Base-by-base conservation (phyloP, 208 protist genomes). In the Porcisia hertigi region DNA sequence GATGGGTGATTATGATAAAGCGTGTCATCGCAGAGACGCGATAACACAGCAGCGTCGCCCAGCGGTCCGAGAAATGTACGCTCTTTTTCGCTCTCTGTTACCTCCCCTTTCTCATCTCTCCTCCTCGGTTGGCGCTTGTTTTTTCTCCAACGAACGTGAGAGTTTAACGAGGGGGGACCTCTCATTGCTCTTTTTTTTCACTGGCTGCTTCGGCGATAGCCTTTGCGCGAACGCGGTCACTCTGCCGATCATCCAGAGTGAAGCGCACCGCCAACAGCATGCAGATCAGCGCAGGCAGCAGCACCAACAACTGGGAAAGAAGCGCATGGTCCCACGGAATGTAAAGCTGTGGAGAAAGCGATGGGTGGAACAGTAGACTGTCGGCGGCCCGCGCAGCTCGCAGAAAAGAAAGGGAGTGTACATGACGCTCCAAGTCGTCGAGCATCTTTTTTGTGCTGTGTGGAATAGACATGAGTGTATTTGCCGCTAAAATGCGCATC, bases 361-460 rank as follows among this genome's bases (percentile, higher is more conserved):
- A 81, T n/a, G 86, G 88, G 72, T 96, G 86, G 66, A 88, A 92
- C 82, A 91, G 92, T 16, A 96, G 76, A 54, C 91, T 85, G 71
- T 94, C 88, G 6, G 89, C 89, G 2, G 89, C 89, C 2, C 82
- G 79, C 18, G 92, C 88, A 34, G 87, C 81, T 8, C 81, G 80
- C 59, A 89, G 79, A 53, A 87, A 88, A 6, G 75, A 73, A 30
- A 39, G 18, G 20, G 69, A 69, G 3, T 70, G 18, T 12, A 91
- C 79, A 30, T 90, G 77, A 1, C 43, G 71, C 60, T 83, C 59
- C 55, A 95, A 60, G 2, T 75, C 77, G 1, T 54, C 66, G 36
- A 86, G 77, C 34, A 86, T 73, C 30, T 70, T 70, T 30, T 75
- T 49, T 18, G 89, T 76, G 45, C 78, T 82, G 25, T 78, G 66